Percentiles rank a stretch among this genome's conserved stretches.
These are phyloP conservation scores for Camellia oleifera DNA, from an alignment of 179 eudicot species.

Conservation along the genomic window DNA sequence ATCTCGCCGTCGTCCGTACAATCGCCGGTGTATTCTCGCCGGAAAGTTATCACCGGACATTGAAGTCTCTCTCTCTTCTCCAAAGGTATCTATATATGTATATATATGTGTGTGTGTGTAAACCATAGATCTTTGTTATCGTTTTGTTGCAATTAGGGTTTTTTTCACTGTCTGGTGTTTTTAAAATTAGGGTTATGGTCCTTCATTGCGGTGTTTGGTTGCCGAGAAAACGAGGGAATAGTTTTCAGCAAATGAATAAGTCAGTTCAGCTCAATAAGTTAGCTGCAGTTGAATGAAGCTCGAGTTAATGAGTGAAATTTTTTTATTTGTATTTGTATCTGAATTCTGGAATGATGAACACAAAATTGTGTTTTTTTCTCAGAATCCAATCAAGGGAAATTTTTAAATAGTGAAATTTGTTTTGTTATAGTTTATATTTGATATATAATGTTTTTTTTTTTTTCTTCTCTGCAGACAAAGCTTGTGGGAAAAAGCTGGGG, in stretches of 20 bases:
- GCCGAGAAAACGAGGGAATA: neutral
- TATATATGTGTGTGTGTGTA: neutral
- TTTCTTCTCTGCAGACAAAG: neutral
- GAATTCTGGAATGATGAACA: neutral
- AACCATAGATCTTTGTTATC: neutral
- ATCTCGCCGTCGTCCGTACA: slow-evolving; percentile 11
- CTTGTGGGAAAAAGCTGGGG: neutral
- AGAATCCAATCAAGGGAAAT: neutral
- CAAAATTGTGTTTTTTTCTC: neutral
- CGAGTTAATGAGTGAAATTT: neutral
- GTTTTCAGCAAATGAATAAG: neutral
- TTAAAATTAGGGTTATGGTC: neutral
- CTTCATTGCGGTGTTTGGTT: neutral
- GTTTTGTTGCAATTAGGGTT: neutral
- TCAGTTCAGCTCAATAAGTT: neutral
- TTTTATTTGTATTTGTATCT: neutral
- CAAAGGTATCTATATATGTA: neutral
- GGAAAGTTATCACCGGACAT: neutral
- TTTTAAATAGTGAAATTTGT: neutral
- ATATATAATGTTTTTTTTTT: neutral
- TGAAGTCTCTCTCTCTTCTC: neutral
- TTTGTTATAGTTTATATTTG: neutral
- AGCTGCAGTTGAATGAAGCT: neutral
- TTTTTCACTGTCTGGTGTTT: neutral
- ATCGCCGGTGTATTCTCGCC: neutral